A percentile compares a stretch with the other conserved stretches of the same genome.
These are phyloP conservation scores for Ustilago shanxiensis DNA, from an alignment of 1,284 basidiomycete genomes.

Conservation along the genomic window DNA sequence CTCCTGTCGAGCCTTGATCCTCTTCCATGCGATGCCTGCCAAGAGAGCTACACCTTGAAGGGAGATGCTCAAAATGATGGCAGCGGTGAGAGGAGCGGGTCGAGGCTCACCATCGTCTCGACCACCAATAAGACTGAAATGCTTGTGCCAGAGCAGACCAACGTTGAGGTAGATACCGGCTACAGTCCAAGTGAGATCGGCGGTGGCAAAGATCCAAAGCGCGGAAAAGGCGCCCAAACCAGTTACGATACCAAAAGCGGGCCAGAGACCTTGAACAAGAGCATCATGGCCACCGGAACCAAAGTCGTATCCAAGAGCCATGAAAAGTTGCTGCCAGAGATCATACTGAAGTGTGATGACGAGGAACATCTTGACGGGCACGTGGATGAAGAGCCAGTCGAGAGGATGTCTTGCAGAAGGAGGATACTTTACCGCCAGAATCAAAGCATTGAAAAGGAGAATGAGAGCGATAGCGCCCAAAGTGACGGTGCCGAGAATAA, in stretches of 20 bases:
- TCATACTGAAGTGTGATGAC: slow-evolving; percentile 72
- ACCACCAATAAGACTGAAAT: slow-evolving; percentile 44
- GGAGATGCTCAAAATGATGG: slow-evolving; percentile 55
- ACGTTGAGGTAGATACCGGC: slow-evolving; percentile 60
- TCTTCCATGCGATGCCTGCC: slow-evolving; percentile 55
- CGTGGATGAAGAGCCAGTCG: slow-evolving; percentile 73
- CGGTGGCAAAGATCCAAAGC: slow-evolving; percentile 64
- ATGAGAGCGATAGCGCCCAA: slow-evolving; percentile 55
- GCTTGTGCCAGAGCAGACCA: slow-evolving; percentile 57
- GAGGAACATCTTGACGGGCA: slow-evolving; percentile 72
- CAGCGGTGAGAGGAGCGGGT: slow-evolving; percentile 56
- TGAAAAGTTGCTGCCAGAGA: slow-evolving; percentile 73
- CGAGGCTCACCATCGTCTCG: slow-evolving; percentile 42
- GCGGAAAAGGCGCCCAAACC: slow-evolving; percentile 52
- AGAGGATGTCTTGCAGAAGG: slow-evolving; percentile 71
- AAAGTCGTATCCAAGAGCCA: slow-evolving; percentile 72
- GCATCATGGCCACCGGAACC: slow-evolving; percentile 35
- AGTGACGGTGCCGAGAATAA: slow-evolving; percentile 51
- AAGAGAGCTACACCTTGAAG: slow-evolving; percentile 51
- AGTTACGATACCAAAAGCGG: slow-evolving; percentile 53
- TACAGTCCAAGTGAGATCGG: slow-evolving; percentile 58
- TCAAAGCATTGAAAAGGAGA: slow-evolving; percentile 56
- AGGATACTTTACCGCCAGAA: slow-evolving; percentile 54
- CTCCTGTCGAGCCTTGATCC: slow-evolving; percentile 52
- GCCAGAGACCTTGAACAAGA: slow-evolving; percentile 56